Conservation (phyloP, 768 basidiomycete species). For the Kwoniella sp. region DNA sequence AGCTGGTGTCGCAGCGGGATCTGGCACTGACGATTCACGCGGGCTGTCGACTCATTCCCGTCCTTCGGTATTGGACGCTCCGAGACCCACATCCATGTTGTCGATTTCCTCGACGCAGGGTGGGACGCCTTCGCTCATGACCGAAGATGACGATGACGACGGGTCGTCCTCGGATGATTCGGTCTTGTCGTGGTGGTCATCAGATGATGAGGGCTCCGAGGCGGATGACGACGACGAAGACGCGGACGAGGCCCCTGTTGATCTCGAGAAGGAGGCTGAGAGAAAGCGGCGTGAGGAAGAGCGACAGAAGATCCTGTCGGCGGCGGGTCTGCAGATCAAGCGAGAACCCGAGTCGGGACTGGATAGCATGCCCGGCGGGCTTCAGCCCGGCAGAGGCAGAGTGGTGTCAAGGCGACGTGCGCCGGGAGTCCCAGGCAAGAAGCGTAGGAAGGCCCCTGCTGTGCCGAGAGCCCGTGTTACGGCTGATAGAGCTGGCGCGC, state of each 20-base stretch:
- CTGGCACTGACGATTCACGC: not conserved
- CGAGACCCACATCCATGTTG: slow-evolving; percentile 5
- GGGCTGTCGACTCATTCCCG: not conserved
- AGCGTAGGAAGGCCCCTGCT: slow-evolving; percentile 47
- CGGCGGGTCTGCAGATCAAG: slow-evolving; percentile 78
- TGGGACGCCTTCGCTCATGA: slow-evolving; percentile 17
- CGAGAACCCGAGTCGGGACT: slow-evolving; percentile 52
- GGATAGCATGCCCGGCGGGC: slow-evolving; percentile 30
- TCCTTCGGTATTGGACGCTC: not conserved
- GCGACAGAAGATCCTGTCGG: slow-evolving; percentile 75
- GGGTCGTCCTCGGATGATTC: slow-evolving; percentile 52
- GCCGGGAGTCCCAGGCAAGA: slow-evolving; percentile 24
- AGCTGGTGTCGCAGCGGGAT: not conserved
- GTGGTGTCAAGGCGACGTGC: slow-evolving; percentile 32
- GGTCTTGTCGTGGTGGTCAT: slow-evolving; percentile 52
- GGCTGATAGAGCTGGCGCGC: not conserved
- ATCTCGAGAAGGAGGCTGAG: slow-evolving; percentile 54
- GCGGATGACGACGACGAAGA: slow-evolving; percentile 51
- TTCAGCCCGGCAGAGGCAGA: slow-evolving; percentile 52
- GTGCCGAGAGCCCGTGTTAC: not conserved
- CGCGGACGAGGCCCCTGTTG: slow-evolving; percentile 49
- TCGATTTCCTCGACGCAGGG: slow-evolving; percentile 5
- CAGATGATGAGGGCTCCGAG: slow-evolving; percentile 51
- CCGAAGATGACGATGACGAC: slow-evolving; percentile 45
- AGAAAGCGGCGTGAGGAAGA: slow-evolving; percentile 66